These are phyloP conservation scores for Bromus sterilis DNA, from an alignment of 176 grass and related monocot species.

Conservation along the genomic window DNA sequence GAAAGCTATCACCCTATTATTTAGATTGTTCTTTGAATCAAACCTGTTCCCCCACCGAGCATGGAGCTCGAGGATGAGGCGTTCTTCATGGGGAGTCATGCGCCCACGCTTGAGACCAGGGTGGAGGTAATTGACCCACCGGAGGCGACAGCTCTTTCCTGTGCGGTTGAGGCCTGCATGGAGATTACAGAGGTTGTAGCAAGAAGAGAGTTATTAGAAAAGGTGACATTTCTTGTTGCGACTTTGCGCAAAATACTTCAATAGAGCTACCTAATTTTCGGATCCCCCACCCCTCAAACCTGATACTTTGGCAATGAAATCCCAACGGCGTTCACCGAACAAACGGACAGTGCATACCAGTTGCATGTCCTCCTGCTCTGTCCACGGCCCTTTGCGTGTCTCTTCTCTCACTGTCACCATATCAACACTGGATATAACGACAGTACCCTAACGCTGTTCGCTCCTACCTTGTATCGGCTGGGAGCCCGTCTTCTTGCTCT, in stretches of 20 bases:
- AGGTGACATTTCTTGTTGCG: conserved; percentile 20
- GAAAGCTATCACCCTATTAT: background rate
- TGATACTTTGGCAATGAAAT: conserved; percentile 99
- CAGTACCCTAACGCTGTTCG: conserved; percentile 26
- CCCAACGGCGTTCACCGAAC: conserved; percentile 99
- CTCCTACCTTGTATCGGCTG: conserved; percentile 42
- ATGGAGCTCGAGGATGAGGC: conserved; percentile 81
- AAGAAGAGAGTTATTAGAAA: conserved; percentile 33
- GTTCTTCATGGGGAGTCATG: conserved; percentile 83
- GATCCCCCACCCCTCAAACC: conserved; percentile 97
- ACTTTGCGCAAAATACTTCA: conserved; percentile 28
- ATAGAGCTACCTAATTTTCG: conserved; percentile 47
- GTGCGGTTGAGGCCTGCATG: conserved; percentile 75
- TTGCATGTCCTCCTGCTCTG: conserved; percentile 95
- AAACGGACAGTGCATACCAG: conserved; percentile 94
- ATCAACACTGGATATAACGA: conserved; percentile 10
- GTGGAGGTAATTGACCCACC: conserved; percentile 96
- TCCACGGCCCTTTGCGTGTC: conserved; percentile 76
- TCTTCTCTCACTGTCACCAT: conserved; percentile 93
- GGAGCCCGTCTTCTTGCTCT: conserved; percentile 34
- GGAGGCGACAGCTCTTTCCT: conserved; percentile 79
- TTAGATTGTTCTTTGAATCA: conserved; percentile 6
- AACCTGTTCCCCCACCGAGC: conserved; percentile 90
- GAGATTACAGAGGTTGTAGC: background rate
- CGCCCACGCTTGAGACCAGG: conserved; percentile 81